These are phyloP conservation scores for Glomus cerebriforme DNA, from an alignment of 192 early-diverging fungal genomes.

Conservation along the genomic window DNA sequence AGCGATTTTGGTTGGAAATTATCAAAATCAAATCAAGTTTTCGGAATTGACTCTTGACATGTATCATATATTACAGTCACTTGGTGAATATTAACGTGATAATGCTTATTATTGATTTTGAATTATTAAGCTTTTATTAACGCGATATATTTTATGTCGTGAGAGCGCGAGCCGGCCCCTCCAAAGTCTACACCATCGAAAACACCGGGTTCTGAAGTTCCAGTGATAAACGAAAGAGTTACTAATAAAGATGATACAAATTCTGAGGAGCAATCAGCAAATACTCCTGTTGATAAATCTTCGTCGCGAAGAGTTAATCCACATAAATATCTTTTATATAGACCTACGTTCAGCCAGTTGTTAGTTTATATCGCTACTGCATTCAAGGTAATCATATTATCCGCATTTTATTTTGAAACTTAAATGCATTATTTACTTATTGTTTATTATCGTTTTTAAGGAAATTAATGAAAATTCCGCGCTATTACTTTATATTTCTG, in stretches of 20 bases:
- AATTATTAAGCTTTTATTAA: neutral
- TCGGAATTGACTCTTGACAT: slow-evolving; percentile 96
- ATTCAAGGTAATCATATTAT: slow-evolving; percentile 67
- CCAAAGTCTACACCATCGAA: slow-evolving; percentile 36
- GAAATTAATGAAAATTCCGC: slow-evolving; percentile 88
- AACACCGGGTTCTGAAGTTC: slow-evolving; percentile 33
- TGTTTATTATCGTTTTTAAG: slow-evolving; percentile 12
- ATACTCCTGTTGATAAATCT: slow-evolving; percentile 38
- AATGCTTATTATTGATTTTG: neutral
- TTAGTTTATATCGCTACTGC: slow-evolving; percentile 90
- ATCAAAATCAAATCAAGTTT: slow-evolving; percentile 95
- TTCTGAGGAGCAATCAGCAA: slow-evolving; percentile 41
- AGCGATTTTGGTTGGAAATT: slow-evolving; percentile 94
- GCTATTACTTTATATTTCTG: slow-evolving; percentile 87
- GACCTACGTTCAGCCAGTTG: slow-evolving; percentile 88
- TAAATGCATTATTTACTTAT: neutral
- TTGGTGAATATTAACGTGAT: slow-evolving; percentile 50
- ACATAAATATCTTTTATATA: slow-evolving; percentile 93
- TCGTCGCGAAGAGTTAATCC: slow-evolving; percentile 46
- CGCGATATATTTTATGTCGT: neutral
- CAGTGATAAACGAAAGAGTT: slow-evolving; percentile 18
- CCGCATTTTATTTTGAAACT: neutral
- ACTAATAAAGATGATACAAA: neutral
- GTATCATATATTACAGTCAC: slow-evolving; percentile 92
- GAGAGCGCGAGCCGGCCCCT: slow-evolving; percentile 60